phyloP scores from a whole-genome alignment of 2,329 filamentous ascomycete species.

The Apiospora rasikravindrae region DNA sequence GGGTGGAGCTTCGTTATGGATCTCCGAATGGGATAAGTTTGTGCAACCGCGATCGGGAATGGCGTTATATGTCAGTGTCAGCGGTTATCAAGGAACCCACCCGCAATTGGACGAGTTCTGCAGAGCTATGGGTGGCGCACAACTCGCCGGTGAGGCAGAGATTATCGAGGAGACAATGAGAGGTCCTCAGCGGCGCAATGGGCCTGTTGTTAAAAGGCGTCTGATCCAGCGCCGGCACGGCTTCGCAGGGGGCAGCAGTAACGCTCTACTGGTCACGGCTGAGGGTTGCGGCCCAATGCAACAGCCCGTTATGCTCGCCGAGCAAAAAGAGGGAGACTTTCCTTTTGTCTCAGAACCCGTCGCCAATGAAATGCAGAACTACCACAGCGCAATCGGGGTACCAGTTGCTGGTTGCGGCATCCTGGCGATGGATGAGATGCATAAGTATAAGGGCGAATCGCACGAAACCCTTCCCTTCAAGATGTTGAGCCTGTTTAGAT shows the following conservation, averaged over 20 bases:
- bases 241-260: neutral
- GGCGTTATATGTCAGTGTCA: neutral
- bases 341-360: too few relatives aligned
- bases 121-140: neutral
- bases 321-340: too few relatives aligned
- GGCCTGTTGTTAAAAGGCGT: too few relatives aligned
- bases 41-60: neutral
- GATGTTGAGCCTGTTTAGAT: neutral
- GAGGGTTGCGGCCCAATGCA: neutral
- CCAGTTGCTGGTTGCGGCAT: neutral
- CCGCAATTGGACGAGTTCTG: neutral
- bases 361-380: too few relatives aligned
- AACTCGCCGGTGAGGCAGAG: neutral
- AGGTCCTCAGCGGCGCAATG: too few relatives aligned
- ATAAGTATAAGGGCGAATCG: neutral
- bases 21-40: neutral
- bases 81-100: neutral
- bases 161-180: neutral
- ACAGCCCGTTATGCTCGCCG: too few relatives aligned
- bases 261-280: neutral
- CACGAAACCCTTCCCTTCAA: neutral
- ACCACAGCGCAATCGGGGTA: neutral
- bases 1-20: neutral
- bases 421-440: neutral
- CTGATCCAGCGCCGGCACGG: neutral